phyloP scores from a whole-genome alignment of 2,329 filamentous ascomycete genomes.

The Rutstroemia sp. region DNA sequence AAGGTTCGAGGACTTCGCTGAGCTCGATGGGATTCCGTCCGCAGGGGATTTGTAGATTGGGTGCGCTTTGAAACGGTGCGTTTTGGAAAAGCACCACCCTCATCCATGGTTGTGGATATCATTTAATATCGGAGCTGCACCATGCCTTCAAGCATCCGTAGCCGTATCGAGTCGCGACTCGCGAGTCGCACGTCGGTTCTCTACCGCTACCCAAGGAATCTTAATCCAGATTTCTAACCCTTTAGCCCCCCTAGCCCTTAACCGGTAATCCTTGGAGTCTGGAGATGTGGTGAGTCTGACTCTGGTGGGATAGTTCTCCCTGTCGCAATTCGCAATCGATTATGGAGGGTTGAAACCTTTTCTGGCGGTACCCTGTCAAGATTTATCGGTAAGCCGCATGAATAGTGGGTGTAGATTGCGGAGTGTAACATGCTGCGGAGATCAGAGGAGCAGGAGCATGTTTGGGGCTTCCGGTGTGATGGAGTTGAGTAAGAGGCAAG shows the following conservation, averaged over 20 bases:
- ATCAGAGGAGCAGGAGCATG: slow-evolving; percentile 1
- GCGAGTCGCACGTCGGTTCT: not conserved
- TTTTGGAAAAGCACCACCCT: slow-evolving; percentile 10
- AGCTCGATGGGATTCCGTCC: slow-evolving; percentile 4
- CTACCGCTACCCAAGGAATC: not conserved
- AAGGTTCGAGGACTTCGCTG: slow-evolving; percentile 3
- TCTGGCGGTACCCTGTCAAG: slow-evolving; percentile 8
- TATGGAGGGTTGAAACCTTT: slow-evolving; percentile 4
- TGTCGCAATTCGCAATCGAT: not conserved
- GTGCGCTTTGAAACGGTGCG: slow-evolving; percentile 6
- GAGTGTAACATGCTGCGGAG: slow-evolving; percentile 15
- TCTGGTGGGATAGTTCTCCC: not conserved
- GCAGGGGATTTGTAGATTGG: slow-evolving; percentile 6
- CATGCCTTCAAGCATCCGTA: not conserved
- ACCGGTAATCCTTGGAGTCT: not conserved
- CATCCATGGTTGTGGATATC: slow-evolving; percentile 14
- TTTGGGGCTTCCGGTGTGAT: too few species aligned
- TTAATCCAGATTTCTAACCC: not conserved
- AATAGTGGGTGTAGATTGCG: slow-evolving; percentile 3
- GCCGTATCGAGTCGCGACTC: not conserved
- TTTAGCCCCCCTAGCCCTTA: not conserved
- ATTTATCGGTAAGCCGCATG: slow-evolving; percentile 16
- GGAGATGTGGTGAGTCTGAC: too few species aligned
- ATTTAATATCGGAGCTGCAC: not conserved
- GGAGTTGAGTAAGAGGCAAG: too few species aligned